These are phyloP conservation scores for Ophiostoma pallidulum DNA, from an alignment of 2,329 filamentous ascomycete genomes.

Conservation along the genomic window DNA sequence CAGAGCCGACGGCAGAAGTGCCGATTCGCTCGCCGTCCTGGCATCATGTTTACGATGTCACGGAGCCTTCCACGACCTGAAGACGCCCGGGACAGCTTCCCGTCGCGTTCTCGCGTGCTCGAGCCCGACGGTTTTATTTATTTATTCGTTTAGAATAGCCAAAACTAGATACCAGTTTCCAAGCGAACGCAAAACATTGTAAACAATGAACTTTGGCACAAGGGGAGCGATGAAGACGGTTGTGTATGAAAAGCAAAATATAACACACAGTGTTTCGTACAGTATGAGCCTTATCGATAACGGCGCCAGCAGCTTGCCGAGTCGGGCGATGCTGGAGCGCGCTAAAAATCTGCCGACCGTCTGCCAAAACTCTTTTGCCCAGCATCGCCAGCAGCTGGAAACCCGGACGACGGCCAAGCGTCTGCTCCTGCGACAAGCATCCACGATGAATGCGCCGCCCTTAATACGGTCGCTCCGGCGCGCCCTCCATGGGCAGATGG, in stretches of 20 bases:
- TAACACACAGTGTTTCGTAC: not conserved
- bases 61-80: no score
- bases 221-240: no score
- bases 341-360: conserved; percentile 14
- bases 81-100: no score
- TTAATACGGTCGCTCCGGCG: conserved; percentile 29
- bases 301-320: conserved; percentile 5
- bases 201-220: no score
- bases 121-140: no score
- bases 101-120: no score
- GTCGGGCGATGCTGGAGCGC: conserved; percentile 7
- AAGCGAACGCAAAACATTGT: no score
- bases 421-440: conserved; percentile 1
- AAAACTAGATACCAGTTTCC: no score
- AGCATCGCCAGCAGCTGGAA: not conserved
- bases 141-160: no score
- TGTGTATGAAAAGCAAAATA: no score
- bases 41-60: no score
- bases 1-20: not conserved
- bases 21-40: not conserved
- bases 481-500: conserved; percentile 23
- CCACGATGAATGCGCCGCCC: conserved; percentile 27
- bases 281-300: conserved; percentile 21
- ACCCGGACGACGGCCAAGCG: not conserved
- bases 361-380: conserved; percentile 4